Evolutionary conservation across 495 filamentous ascomycete species (phyloP).

Genomic region (Penicillium canariense): DNA sequence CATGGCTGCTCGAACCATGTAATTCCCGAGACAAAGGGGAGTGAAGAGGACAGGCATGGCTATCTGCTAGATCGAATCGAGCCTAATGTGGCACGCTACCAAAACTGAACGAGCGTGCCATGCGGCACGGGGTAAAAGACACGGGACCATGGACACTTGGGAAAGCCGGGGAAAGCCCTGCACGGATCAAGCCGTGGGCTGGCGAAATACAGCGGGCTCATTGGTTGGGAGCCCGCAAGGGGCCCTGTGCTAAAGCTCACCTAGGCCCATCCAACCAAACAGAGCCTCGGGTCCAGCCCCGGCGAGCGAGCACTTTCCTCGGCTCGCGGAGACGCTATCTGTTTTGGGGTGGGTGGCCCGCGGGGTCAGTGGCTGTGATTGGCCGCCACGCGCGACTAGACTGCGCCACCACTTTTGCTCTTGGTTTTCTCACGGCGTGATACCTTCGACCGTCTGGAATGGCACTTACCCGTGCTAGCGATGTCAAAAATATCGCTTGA

Average conservation of each 20-base stretch:
- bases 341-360: constrained; percentile 6
- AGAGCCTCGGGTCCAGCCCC: constrained; percentile 12
- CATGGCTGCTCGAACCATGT: constrained; percentile 8
- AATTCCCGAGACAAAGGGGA: neutral
- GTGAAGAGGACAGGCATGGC: neutral
- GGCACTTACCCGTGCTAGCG: neutral
- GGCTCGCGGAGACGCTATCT: constrained; percentile 13
- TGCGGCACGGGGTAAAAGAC: constrained; percentile 8
- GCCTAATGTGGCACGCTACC: constrained; percentile 12
- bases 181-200: constrained; percentile 15
- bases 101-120: constrained; percentile 7
- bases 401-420: constrained; percentile 10
- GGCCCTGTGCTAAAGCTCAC: neutral
- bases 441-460: neutral
- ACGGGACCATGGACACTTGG: neutral
- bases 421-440: neutral
- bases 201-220: neutral
- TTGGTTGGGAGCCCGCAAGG: neutral
- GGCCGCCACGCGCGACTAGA: neutral
- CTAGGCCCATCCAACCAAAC: constrained; percentile 18
- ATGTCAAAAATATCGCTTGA: neutral
- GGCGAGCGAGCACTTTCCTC: constrained; percentile 4
- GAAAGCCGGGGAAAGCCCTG: constrained; percentile 17
- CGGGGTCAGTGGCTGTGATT: neutral
- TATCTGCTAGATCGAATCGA: constrained; percentile 11